These are phyloP conservation scores for Plasmodium knowlesi DNA, from an alignment of 169 alveolate genomes.

Conservation along the genomic window DNA sequence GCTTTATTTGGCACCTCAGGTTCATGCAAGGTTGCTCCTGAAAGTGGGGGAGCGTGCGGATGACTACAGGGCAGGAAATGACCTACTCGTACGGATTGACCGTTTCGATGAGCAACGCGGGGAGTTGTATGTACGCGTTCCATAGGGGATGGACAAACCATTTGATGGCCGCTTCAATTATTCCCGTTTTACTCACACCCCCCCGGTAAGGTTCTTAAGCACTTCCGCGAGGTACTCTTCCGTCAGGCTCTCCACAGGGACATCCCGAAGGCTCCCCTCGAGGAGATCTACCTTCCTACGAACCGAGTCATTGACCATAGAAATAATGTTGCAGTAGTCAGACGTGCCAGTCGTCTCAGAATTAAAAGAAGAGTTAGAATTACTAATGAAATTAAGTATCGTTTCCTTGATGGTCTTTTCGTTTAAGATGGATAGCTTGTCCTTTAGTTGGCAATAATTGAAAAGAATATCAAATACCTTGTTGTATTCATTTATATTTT, in stretches of 20 bases:
- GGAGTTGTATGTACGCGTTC: constrained; percentile 19
- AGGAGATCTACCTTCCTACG: constrained; percentile 16
- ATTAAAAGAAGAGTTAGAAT: constrained; percentile 46
- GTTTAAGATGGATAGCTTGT: constrained; percentile 13
- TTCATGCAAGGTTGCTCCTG: constrained; percentile 28
- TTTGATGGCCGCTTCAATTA: no score
- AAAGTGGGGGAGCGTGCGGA: not conserved
- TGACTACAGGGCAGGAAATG: constrained; percentile 7
- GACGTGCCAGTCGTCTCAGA: constrained; percentile 22
- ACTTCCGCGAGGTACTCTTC: constrained; percentile 11
- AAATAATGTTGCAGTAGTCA: constrained; percentile 4
- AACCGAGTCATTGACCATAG: constrained; percentile 16
- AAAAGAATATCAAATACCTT: constrained; percentile 67
- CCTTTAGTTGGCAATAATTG: constrained; percentile 36
- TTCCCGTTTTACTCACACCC: not conserved
- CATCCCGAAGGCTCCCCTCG: not conserved
- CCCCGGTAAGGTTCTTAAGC: not conserved
- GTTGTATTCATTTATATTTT: constrained; percentile 58
- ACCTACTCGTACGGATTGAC: not conserved
- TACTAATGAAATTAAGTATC: constrained; percentile 27
- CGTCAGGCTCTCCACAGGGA: constrained; percentile 42
- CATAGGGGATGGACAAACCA: not conserved
- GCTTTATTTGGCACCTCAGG: constrained; percentile 49
- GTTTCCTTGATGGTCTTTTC: constrained; percentile 51
- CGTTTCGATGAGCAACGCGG: constrained; percentile 9